phyloP scores from a whole-genome alignment of 306 rosid genomes.

The Fragaria iinumae region DNA sequence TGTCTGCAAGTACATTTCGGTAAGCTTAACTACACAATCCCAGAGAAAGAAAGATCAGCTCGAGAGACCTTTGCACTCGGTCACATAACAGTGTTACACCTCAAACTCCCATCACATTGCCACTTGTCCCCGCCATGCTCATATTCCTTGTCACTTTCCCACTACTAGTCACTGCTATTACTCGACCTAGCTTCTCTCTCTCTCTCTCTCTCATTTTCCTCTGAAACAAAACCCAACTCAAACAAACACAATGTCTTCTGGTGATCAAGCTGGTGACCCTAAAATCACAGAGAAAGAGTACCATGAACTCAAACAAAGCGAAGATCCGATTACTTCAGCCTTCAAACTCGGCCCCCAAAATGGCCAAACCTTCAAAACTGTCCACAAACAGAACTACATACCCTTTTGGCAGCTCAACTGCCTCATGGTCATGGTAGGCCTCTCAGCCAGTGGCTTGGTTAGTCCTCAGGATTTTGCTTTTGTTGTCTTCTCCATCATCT shows the following conservation, averaged over 20 bases:
- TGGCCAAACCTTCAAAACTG: not conserved
- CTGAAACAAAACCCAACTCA: not conserved
- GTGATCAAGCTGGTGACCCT: slow-evolving; percentile 43
- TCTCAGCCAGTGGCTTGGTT: slow-evolving; percentile 74
- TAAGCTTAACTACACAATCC: not conserved
- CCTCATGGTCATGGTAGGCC: slow-evolving; percentile 46
- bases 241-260: slow-evolving; percentile 48
- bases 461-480: slow-evolving; percentile 53
- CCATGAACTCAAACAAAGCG: slow-evolving; percentile 34
- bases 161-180: not conserved
- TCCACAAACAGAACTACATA: slow-evolving; percentile 31
- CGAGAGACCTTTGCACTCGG: not conserved
- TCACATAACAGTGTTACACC: not conserved
- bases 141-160: not conserved
- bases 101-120: not conserved
- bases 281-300: slow-evolving; percentile 46
- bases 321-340: slow-evolving; percentile 21
- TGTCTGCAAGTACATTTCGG: not conserved
- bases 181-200: not conserved
- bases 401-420: slow-evolving; percentile 62
- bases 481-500: slow-evolving; percentile 46
- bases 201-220: not conserved
- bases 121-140: not conserved
- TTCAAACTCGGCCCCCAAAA: slow-evolving; percentile 13
- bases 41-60: not conserved